Evolutionary conservation across 1,284 basidiomycete species (phyloP).

Genomic region (Coniferiporia weirii): DNA sequence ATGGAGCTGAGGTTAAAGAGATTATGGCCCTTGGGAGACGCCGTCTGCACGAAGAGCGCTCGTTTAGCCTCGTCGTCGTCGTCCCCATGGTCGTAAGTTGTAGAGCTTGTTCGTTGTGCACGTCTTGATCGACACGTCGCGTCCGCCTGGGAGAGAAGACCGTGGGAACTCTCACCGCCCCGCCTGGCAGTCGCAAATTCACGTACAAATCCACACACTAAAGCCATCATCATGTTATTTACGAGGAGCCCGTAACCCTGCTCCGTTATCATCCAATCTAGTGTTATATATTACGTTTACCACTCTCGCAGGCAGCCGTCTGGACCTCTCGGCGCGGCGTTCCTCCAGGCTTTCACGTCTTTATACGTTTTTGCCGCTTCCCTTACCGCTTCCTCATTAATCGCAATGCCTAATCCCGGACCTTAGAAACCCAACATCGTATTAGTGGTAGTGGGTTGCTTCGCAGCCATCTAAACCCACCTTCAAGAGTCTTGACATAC

Average conservation of each 20-base stretch:
- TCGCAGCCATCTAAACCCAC: conserved; percentile 25
- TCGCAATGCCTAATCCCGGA: conserved; percentile 64
- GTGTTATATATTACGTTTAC: conserved; percentile 26
- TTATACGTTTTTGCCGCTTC: conserved; percentile 36
- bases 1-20: not conserved
- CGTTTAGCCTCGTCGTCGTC: not conserved
- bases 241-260: too few species aligned
- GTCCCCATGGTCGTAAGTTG: not conserved
- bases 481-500: conserved; percentile 48
- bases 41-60: not conserved
- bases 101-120: not conserved
- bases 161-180: not conserved
- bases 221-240: too few species aligned
- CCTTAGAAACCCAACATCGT: conserved; percentile 29
- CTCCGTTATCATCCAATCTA: too few species aligned
- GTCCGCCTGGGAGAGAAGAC: not conserved
- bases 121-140: not conserved
- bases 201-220: too few species aligned
- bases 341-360: conserved; percentile 46
- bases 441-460: not conserved
- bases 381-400: conserved; percentile 63
- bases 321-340: conserved; percentile 55
- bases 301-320: conserved; percentile 52
- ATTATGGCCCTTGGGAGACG: not conserved
- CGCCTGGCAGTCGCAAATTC: not conserved